Conservation (phyloP, 139 green algal genomes). For the Volvox africanus region DNA sequence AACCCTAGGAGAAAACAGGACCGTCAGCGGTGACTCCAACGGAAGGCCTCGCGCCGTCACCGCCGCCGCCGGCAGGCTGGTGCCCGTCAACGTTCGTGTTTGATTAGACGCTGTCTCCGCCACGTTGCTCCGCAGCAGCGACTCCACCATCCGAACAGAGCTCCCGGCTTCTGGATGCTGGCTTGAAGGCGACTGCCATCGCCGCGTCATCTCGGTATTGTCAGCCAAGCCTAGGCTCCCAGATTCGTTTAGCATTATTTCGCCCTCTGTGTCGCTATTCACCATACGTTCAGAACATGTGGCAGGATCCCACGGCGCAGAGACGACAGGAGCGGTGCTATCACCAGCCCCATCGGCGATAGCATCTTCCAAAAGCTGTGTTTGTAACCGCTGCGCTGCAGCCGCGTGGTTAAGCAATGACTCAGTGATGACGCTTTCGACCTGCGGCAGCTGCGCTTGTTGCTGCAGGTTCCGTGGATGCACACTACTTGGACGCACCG, state of each 20-base stretch:
- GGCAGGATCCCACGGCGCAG: background rate
- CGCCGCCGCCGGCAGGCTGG: background rate
- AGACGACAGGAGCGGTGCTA: background rate
- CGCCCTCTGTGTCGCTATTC: too few relatives aligned
- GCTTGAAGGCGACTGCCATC: too few relatives aligned
- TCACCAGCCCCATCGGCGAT: background rate
- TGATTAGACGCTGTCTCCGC: background rate
- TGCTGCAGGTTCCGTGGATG: background rate
- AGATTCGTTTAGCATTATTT: too few relatives aligned
- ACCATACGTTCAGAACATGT: too few relatives aligned
- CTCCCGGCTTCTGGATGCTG: background rate
- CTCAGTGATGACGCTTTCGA: background rate
- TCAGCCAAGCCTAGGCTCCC: too few relatives aligned
- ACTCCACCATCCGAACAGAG: background rate
- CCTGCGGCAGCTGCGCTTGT: background rate
- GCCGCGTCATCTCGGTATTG: too few relatives aligned
- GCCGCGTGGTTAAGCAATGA: background rate
- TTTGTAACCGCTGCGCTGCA: constrained; percentile 17
- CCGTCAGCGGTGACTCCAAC: background rate
- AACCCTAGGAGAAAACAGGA: background rate
- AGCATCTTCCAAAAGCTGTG: background rate
- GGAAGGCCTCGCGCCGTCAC: too few relatives aligned
- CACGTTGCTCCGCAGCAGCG: background rate
- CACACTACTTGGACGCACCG: background rate
- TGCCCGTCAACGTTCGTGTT: background rate